phyloP scores from a whole-genome alignment of 805 yeast genomes.

The Zygoascus flipseniorum region DNA sequence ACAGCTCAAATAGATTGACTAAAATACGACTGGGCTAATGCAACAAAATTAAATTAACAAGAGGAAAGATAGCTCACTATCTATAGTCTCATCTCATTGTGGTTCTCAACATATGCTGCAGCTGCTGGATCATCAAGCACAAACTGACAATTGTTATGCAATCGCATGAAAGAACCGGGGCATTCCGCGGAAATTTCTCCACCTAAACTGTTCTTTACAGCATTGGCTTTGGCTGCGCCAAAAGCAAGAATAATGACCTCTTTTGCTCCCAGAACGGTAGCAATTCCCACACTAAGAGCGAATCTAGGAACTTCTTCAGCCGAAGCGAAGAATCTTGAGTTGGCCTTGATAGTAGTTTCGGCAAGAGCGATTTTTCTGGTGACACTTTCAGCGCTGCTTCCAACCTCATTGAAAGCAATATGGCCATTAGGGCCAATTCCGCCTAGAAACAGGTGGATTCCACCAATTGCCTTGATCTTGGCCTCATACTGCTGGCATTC shows the following conservation, averaged over 20 bases:
- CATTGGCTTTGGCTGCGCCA: conserved; percentile 39
- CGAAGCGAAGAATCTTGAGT: conserved; percentile 45
- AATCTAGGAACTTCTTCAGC: conserved; percentile 39
- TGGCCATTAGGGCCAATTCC: conserved; percentile 58
- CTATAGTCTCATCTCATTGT: background rate
- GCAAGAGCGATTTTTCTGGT: conserved; percentile 43
- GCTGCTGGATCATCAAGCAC: conserved; percentile 44
- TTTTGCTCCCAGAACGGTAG: conserved; percentile 47
- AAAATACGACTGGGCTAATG: background rate
- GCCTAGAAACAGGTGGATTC: conserved; percentile 47
- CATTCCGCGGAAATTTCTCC: conserved; percentile 35
- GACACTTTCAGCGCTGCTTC: conserved; percentile 37
- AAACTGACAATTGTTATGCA: conserved; percentile 33
- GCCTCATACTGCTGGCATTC: conserved; percentile 45
- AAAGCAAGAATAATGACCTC: conserved; percentile 45
- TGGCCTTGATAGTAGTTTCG: conserved; percentile 43
- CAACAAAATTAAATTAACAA: no score
- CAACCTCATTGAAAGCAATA: conserved; percentile 52
- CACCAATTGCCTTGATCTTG: conserved; percentile 39
- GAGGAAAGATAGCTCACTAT: background rate
- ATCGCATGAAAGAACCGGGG: conserved; percentile 45
- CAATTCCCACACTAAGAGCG: conserved; percentile 49
- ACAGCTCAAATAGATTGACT: background rate
- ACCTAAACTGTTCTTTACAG: conserved; percentile 38
- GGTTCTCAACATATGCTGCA: conserved; percentile 9